phyloP scores from a whole-genome alignment of 345 rosid species.

The Lepidium didymum region DNA sequence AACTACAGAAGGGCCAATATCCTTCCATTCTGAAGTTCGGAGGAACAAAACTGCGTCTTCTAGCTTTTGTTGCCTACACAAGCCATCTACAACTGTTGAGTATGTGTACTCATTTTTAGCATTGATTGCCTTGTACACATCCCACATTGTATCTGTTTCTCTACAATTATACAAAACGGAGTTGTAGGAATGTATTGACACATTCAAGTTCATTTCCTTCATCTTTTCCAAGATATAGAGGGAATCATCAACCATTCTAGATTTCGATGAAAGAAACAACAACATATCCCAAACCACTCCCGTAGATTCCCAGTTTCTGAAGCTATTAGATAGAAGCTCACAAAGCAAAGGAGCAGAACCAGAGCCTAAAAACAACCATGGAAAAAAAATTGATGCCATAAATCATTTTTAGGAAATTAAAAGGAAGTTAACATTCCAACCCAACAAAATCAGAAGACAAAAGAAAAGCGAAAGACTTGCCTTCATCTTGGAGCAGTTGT shows the following conservation, averaged over 20 bases:
- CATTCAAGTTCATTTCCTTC: slow-evolving; percentile 49
- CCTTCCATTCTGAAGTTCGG: slow-evolving; percentile 35
- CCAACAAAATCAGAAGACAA: no score
- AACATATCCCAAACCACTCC: slow-evolving; percentile 59
- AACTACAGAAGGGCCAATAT: slow-evolving; percentile 49
- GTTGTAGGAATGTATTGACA: slow-evolving; percentile 58
- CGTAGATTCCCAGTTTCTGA: slow-evolving; percentile 47
- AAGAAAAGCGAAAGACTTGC: slow-evolving; percentile 22
- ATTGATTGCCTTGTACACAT: slow-evolving; percentile 43
- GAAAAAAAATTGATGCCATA: slow-evolving; percentile 15
- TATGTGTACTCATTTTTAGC: slow-evolving; percentile 41
- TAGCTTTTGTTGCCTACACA: slow-evolving; percentile 56
- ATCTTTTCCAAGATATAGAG: slow-evolving; percentile 55
- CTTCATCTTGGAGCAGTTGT: slow-evolving; percentile 52
- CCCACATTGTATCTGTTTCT: slow-evolving; percentile 56
- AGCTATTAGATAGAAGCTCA: slow-evolving; percentile 43
- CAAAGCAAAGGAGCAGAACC: slow-evolving; percentile 58
- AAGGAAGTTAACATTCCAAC: no score
- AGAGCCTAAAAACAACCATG: slow-evolving; percentile 40
- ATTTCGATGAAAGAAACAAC: slow-evolving; percentile 65
- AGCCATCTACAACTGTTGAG: slow-evolving; percentile 64
- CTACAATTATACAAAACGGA: slow-evolving; percentile 58
- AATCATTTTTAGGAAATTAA: neutral
- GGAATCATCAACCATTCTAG: slow-evolving; percentile 63
- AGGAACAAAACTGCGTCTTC: slow-evolving; percentile 54